These are phyloP conservation scores for Apiospora sp. DNA, from an alignment of 2,329 filamentous ascomycete genomes.

Conservation along the genomic window DNA sequence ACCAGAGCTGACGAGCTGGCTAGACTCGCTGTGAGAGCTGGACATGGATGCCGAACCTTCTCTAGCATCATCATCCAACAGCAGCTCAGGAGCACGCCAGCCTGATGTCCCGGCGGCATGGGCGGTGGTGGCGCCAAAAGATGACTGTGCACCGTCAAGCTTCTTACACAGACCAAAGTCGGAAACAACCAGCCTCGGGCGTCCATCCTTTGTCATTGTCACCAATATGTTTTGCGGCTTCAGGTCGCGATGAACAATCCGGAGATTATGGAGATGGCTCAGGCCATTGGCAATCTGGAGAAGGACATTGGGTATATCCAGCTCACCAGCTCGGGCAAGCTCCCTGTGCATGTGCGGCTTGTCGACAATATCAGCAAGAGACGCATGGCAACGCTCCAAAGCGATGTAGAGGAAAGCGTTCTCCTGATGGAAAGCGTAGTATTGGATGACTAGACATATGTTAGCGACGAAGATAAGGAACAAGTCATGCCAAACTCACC, in stretches of 20 bases:
- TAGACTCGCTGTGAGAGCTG: constrained; percentile 68
- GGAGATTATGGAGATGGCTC: constrained; percentile 85
- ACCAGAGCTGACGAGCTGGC: constrained; percentile 64
- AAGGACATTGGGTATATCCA: constrained; percentile 80
- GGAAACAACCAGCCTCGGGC: constrained; percentile 89
- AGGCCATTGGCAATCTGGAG: constrained; percentile 92
- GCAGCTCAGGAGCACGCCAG: constrained; percentile 94
- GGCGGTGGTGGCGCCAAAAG: constrained; percentile 91
- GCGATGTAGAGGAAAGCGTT: constrained; percentile 96
- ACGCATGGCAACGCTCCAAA: constrained; percentile 91
- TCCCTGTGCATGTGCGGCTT: constrained; percentile 72
- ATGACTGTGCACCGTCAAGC: constrained; percentile 91
- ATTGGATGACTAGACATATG: constrained; percentile 78
- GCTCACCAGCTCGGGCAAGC: constrained; percentile 75
- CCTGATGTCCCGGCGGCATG: constrained; percentile 93
- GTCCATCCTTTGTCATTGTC: constrained; percentile 72
- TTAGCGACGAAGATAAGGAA: neutral
- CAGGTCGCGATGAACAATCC: constrained; percentile 95
- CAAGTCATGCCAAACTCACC: constrained; percentile 49
- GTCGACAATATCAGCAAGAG: constrained; percentile 89
- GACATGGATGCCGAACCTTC: constrained; percentile 53
- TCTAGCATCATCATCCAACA: constrained; percentile 78
- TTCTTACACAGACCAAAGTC: constrained; percentile 99
- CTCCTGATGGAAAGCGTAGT: constrained; percentile 90
- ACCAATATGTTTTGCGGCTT: constrained; percentile 98